Conservation (phyloP, 768 basidiomycete species). For the Boletus reticulatus region DNA sequence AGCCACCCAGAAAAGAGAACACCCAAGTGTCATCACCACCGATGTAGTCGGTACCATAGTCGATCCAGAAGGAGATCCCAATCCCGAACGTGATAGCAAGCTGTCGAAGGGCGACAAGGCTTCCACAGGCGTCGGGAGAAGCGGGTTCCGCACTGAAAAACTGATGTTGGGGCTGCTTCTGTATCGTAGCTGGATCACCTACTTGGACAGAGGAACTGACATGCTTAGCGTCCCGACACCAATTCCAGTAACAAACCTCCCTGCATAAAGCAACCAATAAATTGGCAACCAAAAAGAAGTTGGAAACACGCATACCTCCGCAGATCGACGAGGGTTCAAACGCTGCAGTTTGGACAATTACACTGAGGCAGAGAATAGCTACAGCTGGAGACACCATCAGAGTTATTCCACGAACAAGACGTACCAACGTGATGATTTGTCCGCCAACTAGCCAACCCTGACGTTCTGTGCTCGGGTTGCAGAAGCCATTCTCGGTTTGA, state of each 20-base stretch:
- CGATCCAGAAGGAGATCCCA: slow-evolving; percentile 56
- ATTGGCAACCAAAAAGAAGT: not conserved
- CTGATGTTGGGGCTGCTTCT: not conserved
- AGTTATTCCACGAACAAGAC: slow-evolving; percentile 2
- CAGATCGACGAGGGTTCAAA: slow-evolving; percentile 59
- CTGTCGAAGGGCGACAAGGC: slow-evolving; percentile 78
- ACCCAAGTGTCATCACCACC: too few species aligned
- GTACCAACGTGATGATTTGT: slow-evolving; percentile 66
- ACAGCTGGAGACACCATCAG: slow-evolving; percentile 42
- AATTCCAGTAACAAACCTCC: slow-evolving; percentile 76
- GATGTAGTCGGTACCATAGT: slow-evolving; percentile 48
- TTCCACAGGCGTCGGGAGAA: slow-evolving; percentile 59
- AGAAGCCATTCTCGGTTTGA: slow-evolving; percentile 51
- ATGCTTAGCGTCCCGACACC: slow-evolving; percentile 81
- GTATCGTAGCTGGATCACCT: not conserved
- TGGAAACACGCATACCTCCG: slow-evolving; percentile 41
- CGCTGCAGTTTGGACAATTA: slow-evolving; percentile 69
- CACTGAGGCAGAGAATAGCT: slow-evolving; percentile 64
- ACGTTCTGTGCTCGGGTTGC: slow-evolving; percentile 55
- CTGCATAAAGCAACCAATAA: slow-evolving; percentile 11
- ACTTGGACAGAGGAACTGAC: slow-evolving; percentile 80
- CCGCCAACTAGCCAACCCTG: slow-evolving; percentile 78
- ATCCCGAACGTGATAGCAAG: slow-evolving; percentile 81
- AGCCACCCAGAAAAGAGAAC: too few species aligned
- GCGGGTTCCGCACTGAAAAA: slow-evolving; percentile 48